Conservation (phyloP, 805 yeast genomes). For the Candida sakaeoensis region DNA sequence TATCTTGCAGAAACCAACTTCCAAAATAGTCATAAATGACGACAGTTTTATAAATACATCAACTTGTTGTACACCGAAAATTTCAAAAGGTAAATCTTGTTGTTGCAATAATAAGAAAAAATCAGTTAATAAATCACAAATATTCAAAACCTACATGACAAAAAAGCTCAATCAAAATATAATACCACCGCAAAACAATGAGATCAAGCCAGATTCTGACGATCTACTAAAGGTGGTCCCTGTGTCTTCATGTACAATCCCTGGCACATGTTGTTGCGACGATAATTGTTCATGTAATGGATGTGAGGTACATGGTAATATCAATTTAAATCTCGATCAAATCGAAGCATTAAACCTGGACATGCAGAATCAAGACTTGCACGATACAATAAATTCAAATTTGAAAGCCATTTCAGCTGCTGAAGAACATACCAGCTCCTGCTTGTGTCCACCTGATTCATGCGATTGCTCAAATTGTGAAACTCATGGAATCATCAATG, state of each 20-base stretch:
- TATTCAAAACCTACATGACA: slow-evolving; percentile 28
- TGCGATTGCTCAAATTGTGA: slow-evolving; percentile 43
- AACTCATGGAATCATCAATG: slow-evolving; percentile 43
- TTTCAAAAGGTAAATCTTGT: slow-evolving; percentile 20
- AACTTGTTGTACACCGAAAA: slow-evolving; percentile 28
- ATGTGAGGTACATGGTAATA: slow-evolving; percentile 32
- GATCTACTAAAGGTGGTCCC: slow-evolving; percentile 19
- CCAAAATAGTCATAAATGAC: slow-evolving; percentile 20
- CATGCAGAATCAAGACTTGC: not conserved
- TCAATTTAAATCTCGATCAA: slow-evolving; percentile 6
- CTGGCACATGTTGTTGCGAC: slow-evolving; percentile 36
- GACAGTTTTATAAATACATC: slow-evolving; percentile 33
- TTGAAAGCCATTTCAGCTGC: not conserved
- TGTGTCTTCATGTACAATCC: slow-evolving; percentile 32
- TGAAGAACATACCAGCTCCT: slow-evolving; percentile 6
- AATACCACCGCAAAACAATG: slow-evolving; percentile 6
- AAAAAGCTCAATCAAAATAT: slow-evolving; percentile 13
- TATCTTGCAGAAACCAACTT: slow-evolving; percentile 15
- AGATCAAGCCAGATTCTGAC: slow-evolving; percentile 8
- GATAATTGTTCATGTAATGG: slow-evolving; percentile 35
- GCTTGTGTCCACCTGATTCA: slow-evolving; percentile 24
- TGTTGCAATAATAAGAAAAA: slow-evolving; percentile 26
- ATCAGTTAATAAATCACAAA: slow-evolving; percentile 32
- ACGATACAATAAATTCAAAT: slow-evolving; percentile 1
- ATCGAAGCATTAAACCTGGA: not conserved